Percentiles rank a stretch among this genome's conserved stretches.
phyloP scores from a whole-genome alignment of 2,329 filamentous ascomycete genomes.

The Colletotrichum godetiae region DNA sequence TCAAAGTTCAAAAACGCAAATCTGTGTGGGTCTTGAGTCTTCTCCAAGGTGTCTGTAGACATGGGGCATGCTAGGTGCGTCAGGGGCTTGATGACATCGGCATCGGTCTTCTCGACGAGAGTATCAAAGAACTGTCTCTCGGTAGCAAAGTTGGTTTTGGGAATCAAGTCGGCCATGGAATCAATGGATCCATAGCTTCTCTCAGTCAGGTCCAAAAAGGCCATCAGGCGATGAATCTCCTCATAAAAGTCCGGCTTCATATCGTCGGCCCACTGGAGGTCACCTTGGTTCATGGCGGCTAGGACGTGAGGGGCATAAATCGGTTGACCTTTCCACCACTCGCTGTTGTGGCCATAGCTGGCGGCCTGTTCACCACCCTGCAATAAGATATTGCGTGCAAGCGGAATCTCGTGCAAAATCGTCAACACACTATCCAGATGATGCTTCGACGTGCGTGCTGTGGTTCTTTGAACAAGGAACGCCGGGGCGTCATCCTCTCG shows the following conservation, averaged over 20 bases:
- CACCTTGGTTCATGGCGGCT: conserved; percentile 45
- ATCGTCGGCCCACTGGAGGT: conserved; percentile 45
- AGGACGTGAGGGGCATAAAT: conserved; percentile 57
- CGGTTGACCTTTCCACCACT: conserved; percentile 71
- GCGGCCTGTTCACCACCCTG: conserved; percentile 51
- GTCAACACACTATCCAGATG: conserved; percentile 66
- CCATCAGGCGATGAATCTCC: conserved; percentile 72
- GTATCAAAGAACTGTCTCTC: conserved; percentile 59
- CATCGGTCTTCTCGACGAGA: conserved; percentile 41
- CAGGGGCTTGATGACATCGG: conserved; percentile 44
- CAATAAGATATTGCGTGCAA: conserved; percentile 67
- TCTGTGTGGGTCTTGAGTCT: conserved; percentile 43
- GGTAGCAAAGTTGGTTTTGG: conserved; percentile 46
- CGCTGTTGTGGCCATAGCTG: conserved; percentile 65
- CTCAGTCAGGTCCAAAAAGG: conserved; percentile 71
- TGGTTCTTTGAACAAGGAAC: conserved; percentile 57
- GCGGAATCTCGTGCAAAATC: conserved; percentile 69
- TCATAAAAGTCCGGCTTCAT: conserved; percentile 55
- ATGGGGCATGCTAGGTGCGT: conserved; percentile 43
- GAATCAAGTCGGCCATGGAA: conserved; percentile 52
- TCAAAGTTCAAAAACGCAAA: conserved; percentile 58
- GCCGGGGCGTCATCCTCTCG: conserved; percentile 58
- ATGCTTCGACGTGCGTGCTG: conserved; percentile 50
- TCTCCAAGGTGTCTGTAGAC: conserved; percentile 43
- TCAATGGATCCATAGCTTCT: conserved; percentile 69